Evolutionary conservation across 2,329 filamentous ascomycete species (phyloP).

Genomic region (Dactylonectria estremocensis): DNA sequence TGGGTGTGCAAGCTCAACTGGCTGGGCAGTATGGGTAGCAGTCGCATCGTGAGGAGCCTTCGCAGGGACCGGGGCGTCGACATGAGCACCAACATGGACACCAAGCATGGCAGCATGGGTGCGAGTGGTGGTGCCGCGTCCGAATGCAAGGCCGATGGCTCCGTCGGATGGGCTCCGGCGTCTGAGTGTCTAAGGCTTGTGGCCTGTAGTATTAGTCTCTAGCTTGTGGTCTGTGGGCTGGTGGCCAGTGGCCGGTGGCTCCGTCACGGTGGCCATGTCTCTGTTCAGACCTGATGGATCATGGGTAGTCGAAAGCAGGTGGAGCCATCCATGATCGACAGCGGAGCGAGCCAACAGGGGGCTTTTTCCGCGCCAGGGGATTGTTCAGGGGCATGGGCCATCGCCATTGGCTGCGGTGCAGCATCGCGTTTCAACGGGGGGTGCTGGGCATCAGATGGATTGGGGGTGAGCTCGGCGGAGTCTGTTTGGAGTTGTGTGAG

Average conservation of each 20-base stretch:
- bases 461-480: conserved; percentile 15
- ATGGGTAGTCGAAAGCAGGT: conserved; percentile 38
- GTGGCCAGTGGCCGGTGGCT: not conserved
- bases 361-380: conserved; percentile 7
- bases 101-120: not conserved
- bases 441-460: conserved; percentile 20
- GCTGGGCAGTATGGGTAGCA: conserved; percentile 33
- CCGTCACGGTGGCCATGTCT: not conserved
- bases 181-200: conserved; percentile 14
- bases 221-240: not conserved
- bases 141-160: conserved; percentile 13
- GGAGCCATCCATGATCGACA: conserved; percentile 40
- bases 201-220: no score
- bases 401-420: conserved; percentile 38
- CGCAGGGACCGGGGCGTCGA: conserved; percentile 42
- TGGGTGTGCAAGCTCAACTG: conserved; percentile 8
- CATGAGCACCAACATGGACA: conserved; percentile 2
- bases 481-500: conserved; percentile 27
- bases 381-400: conserved; percentile 24
- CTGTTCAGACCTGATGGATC: conserved; percentile 27
- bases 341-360: conserved; percentile 20
- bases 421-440: conserved; percentile 25
- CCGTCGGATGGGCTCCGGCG: conserved; percentile 34
- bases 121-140: conserved; percentile 18
- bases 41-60: conserved; percentile 22